Conservation (phyloP, 140 eudicot genomes). For the Ambrosia hybrid region DNA sequence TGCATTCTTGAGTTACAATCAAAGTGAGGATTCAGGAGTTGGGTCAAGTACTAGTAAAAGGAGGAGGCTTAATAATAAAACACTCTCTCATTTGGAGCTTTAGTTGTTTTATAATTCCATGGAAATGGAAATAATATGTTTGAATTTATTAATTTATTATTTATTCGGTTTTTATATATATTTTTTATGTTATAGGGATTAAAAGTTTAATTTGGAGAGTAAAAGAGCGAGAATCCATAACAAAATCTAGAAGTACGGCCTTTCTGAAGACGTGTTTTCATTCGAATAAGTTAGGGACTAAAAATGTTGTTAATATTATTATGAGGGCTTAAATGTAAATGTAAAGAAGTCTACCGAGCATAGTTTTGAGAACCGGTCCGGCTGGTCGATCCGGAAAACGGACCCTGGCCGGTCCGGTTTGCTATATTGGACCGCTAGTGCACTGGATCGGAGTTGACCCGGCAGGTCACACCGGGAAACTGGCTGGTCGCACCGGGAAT, state of each 20-base stretch:
- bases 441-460: no score
- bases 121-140: constrained; percentile 24
- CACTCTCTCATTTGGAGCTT: constrained; percentile 27
- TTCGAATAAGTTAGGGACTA: not conserved
- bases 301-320: not conserved
- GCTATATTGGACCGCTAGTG: no score
- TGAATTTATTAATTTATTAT: not conserved
- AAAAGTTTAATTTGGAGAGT: not conserved
- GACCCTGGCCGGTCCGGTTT: no score
- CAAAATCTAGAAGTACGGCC: not conserved
- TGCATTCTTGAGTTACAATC: not conserved
- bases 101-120: constrained; percentile 11
- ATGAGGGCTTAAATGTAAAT: no score
- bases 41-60: constrained; percentile 43
- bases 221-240: not conserved
- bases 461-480: no score
- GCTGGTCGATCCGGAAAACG: no score
- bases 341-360: no score
- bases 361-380: no score
- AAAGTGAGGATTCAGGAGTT: constrained; percentile 37
- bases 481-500: no score
- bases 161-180: not conserved
- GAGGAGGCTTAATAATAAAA: constrained; percentile 42
- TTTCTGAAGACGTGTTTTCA: not conserved
- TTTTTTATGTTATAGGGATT: not conserved